These are phyloP conservation scores for Euphrasia confusa DNA, from an alignment of 257 asterid species.

Conservation along the genomic window DNA sequence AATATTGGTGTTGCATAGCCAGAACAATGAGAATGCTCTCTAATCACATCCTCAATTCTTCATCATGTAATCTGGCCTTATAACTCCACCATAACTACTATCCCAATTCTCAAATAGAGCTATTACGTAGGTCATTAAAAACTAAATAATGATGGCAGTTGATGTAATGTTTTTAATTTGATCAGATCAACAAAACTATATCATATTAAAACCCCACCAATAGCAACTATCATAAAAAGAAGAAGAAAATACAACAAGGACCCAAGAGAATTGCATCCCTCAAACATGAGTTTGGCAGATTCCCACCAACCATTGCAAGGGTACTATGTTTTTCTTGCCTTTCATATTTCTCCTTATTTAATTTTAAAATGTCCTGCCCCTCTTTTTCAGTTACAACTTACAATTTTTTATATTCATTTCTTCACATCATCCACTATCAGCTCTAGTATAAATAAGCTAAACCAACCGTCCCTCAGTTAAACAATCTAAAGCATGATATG, in stretches of 20 bases:
- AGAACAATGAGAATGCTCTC: slow-evolving; percentile 1
- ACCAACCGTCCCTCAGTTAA: not conserved
- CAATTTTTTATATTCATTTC: not conserved
- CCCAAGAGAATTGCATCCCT: not conserved
- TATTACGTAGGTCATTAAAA: not conserved
- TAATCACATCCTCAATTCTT: not conserved
- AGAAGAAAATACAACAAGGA: not conserved
- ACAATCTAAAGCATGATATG: slow-evolving; percentile 8
- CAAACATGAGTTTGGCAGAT: not conserved
- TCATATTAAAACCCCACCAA: not conserved
- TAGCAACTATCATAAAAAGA: not conserved
- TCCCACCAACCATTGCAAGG: not conserved
- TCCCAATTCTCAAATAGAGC: not conserved
- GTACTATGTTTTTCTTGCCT: not conserved
- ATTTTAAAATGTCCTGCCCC: not conserved
- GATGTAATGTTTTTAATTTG: not conserved
- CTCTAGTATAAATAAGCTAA: not conserved
- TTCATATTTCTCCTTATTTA: not conserved
- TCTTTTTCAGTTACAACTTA: slow-evolving; percentile 2
- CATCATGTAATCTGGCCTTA: not conserved
- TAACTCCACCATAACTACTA: not conserved
- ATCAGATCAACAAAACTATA: not conserved
- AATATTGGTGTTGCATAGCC: too few species aligned
- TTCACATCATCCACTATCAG: not conserved
- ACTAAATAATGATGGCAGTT: not conserved